phyloP scores from a whole-genome alignment of 2,329 filamentous ascomycete genomes.

The Pseudocercospora ulei region DNA sequence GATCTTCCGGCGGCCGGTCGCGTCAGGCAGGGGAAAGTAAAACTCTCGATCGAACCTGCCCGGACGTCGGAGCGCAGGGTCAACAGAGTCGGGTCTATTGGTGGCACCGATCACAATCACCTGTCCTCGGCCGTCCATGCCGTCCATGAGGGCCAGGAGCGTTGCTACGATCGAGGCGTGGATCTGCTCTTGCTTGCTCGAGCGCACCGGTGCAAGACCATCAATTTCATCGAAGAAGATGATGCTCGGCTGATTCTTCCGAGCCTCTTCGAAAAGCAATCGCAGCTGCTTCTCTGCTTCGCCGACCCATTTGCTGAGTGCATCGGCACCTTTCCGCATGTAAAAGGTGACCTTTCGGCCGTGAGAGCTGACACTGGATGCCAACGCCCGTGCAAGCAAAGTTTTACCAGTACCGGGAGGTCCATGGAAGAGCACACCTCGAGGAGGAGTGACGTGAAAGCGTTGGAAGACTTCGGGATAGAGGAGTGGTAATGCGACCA shows the following conservation, averaged over 20 bases:
- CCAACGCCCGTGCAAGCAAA: constrained; percentile 81
- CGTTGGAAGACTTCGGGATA: constrained; percentile 89
- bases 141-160: constrained; percentile 87
- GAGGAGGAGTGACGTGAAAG: constrained; percentile 86
- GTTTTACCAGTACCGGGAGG: constrained; percentile 97
- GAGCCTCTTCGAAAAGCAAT: constrained; percentile 86
- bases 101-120: constrained; percentile 99
- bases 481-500: constrained; percentile 87
- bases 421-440: constrained; percentile 92
- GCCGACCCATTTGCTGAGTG: constrained; percentile 96
- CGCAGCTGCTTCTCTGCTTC: constrained; percentile 93
- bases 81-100: constrained; percentile 90
- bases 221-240: constrained; percentile 99
- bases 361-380: constrained; percentile 78
- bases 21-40: constrained; percentile 86
- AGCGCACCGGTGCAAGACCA: constrained; percentile 86
- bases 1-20: constrained; percentile 70
- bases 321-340: constrained; percentile 98
- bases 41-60: constrained; percentile 96
- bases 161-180: constrained; percentile 96
- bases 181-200: constrained; percentile 97
- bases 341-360: constrained; percentile 97
- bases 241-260: constrained; percentile 93
- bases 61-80: constrained; percentile 85
- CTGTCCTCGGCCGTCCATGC: constrained; percentile 95